Evolutionary conservation across 2,329 filamentous ascomycete genomes (phyloP).

Genomic region (Diplodia mutila): DNA sequence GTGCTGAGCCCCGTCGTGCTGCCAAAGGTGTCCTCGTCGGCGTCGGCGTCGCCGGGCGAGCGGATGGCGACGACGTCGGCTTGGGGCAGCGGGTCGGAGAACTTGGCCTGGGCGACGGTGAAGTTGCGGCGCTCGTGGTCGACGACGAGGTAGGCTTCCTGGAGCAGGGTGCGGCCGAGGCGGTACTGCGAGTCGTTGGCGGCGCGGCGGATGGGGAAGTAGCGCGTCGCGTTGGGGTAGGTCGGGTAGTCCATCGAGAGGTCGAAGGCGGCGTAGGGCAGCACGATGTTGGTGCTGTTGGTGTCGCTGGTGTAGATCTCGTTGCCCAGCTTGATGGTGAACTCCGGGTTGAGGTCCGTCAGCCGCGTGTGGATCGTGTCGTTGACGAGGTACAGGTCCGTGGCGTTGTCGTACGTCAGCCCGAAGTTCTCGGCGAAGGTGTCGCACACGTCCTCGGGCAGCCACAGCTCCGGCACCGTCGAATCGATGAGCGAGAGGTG

Average conservation of each 20-base stretch:
- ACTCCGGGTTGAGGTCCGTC: conserved; percentile 37
- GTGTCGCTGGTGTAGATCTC: conserved; percentile 35
- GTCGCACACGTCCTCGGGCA: conserved; percentile 41
- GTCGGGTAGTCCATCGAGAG: not conserved
- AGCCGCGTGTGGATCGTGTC: conserved; percentile 42
- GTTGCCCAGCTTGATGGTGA: conserved; percentile 45
- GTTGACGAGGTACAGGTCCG: conserved; percentile 46
- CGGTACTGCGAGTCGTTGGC: conserved; percentile 36
- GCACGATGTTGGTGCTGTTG: conserved; percentile 30
- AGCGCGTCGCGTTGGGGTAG: conserved; percentile 27
- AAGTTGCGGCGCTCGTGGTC: conserved; percentile 43
- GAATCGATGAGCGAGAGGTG: conserved; percentile 30
- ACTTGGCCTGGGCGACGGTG: conserved; percentile 28
- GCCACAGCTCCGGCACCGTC: conserved; percentile 30
- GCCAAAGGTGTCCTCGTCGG: not conserved
- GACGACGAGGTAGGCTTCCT: conserved; percentile 45
- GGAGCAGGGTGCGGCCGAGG: conserved; percentile 43
- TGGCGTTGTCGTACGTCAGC: conserved; percentile 42
- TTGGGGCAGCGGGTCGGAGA: conserved; percentile 5
- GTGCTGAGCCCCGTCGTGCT: conserved; percentile 1
- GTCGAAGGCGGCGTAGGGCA: conserved; percentile 21
- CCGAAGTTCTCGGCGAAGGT: conserved; percentile 46
- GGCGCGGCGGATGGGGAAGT: conserved; percentile 46
- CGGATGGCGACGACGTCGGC: conserved; percentile 10
- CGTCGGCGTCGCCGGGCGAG: not conserved